Base-by-base conservation (phyloP, 225 moss, liverwort and hornwort species). In the Pseudoscleropodium purum region DNA sequence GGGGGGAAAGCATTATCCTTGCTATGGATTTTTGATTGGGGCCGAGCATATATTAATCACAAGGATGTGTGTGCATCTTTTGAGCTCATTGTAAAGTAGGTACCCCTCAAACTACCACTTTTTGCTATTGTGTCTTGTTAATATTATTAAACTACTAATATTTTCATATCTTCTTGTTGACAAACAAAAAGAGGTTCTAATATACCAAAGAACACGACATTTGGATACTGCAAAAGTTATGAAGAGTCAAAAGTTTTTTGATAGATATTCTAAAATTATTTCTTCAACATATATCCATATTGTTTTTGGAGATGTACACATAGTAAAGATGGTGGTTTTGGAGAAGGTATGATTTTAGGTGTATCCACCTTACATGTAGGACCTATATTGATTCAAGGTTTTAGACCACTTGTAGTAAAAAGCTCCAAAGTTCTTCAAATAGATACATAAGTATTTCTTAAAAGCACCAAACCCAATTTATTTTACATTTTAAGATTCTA, bases 131-230 rank as follows among this genome's bases (percentile, higher is more conserved):
- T 23, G 10, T 3, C 23, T 23, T 23, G 3, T 23, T 59, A 23
- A 4, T 59, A 59, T 59, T 59, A 59, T 39, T 39, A 70, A 14
- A 25, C 0, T 37, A 7, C 8, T 24, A 0, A 26, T 0, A 41
- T 15, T 26, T 72, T 43, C 27, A 43, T 27, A 26, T 9, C 16
- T 70, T 73, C 4, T 27, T 43, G 1, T 26, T 39, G 16, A 4
- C 10, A 59, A 59, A 0, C 3, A 10, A 59, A 23, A 23, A 8
- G 59, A 59, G 23, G 10, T 59, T 72, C 15, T 5, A 41, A 39
- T 7, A 5, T 9, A 73, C 5, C 3, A 15, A 15, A 72, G 8
- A 27, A 43, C 0, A 2, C 2, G 0, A 2, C 15, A 73, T 73
- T 43, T 43, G 9, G 9, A 43, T 73, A 15, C 0, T 67, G 15